These are phyloP conservation scores for Aspergillus bombycis DNA, from an alignment of 2,329 filamentous ascomycete genomes.

Conservation along the genomic window DNA sequence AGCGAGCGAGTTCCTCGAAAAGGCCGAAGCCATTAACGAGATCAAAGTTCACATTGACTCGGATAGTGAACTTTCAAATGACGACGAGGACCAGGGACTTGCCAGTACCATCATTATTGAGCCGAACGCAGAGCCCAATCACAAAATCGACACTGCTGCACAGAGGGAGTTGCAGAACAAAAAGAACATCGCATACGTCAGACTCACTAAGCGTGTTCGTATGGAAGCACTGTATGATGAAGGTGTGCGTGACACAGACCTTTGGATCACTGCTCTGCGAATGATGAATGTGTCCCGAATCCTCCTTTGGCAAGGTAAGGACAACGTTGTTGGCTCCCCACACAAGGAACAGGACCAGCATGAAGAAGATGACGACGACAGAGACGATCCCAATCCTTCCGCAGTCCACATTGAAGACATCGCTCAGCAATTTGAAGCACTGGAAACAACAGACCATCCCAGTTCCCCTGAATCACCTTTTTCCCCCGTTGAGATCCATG, in stretches of 20 bases:
- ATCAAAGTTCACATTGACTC: constrained; percentile 13
- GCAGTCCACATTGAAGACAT: background rate
- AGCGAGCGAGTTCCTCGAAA: constrained; percentile 27
- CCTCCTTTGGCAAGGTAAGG: constrained; percentile 34
- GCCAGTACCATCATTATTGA: background rate
- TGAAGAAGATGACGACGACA: background rate
- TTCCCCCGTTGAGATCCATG: background rate
- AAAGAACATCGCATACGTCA: constrained; percentile 26
- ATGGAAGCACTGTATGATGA: constrained; percentile 32
- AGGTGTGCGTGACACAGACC: constrained; percentile 26
- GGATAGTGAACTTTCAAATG: constrained; percentile 12
- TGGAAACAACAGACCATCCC: background rate
- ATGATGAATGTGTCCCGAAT: constrained; percentile 33
- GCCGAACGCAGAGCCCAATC: background rate
- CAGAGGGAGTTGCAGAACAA: constrained; percentile 31
- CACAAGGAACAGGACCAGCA: background rate
- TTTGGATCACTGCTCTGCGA: constrained; percentile 32
- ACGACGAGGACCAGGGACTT: background rate
- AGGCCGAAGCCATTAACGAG: constrained; percentile 19
- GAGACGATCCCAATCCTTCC: background rate
- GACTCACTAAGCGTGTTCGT: constrained; percentile 33
- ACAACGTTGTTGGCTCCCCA: constrained; percentile 16
- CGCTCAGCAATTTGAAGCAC: background rate
- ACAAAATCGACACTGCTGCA: constrained; percentile 13
- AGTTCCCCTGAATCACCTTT: background rate